Evolutionary conservation across 2,329 filamentous ascomycete genomes (phyloP).

Genomic region (Fusarium palustre): DNA sequence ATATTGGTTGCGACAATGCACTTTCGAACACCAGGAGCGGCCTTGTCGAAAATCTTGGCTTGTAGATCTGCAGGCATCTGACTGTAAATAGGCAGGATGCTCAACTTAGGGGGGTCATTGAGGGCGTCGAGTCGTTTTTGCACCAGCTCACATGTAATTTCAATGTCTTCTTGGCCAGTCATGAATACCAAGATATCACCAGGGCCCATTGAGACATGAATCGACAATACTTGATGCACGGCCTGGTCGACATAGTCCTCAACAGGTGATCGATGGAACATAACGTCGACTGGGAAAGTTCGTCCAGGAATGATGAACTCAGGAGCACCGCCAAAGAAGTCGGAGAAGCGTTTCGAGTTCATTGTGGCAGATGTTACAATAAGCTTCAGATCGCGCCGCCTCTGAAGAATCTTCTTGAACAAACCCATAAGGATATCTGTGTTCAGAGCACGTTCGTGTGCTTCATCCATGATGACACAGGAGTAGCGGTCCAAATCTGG

Average conservation of each 20-base stretch:
- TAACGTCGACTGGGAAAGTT: conserved; percentile 96
- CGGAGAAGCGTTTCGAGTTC: conserved; percentile 96
- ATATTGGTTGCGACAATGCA: conserved; percentile 99
- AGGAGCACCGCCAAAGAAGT: conserved; percentile 95
- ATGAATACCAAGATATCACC: conserved; percentile 99
- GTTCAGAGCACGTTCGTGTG: conserved; percentile 94
- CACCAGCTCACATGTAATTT: conserved; percentile 93
- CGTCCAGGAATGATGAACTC: conserved; percentile 96
- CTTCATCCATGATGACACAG: conserved; percentile 99
- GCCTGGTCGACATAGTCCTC: conserved; percentile 98
- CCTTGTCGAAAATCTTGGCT: conserved; percentile 96
- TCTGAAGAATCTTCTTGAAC: conserved; percentile 94
- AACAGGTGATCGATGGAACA: conserved; percentile 93
- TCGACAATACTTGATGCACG: conserved; percentile 93
- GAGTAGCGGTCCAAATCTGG: conserved; percentile 95
- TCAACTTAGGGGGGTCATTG: conserved; percentile 94
- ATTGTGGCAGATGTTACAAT: conserved; percentile 99
- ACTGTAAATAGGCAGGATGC: conserved; percentile 97
- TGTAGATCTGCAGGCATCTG: conserved; percentile 99
- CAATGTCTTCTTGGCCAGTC: conserved; percentile 99
- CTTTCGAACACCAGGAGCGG: conserved; percentile 89
- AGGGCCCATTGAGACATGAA: conserved; percentile 92
- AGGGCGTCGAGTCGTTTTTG: conserved; percentile 87
- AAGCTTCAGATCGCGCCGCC: conserved; percentile 90
- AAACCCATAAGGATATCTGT: conserved; percentile 97